These are phyloP conservation scores for Paecilomyces dactylethromorphus DNA, from an alignment of 2,329 filamentous ascomycete genomes.

Conservation along the genomic window DNA sequence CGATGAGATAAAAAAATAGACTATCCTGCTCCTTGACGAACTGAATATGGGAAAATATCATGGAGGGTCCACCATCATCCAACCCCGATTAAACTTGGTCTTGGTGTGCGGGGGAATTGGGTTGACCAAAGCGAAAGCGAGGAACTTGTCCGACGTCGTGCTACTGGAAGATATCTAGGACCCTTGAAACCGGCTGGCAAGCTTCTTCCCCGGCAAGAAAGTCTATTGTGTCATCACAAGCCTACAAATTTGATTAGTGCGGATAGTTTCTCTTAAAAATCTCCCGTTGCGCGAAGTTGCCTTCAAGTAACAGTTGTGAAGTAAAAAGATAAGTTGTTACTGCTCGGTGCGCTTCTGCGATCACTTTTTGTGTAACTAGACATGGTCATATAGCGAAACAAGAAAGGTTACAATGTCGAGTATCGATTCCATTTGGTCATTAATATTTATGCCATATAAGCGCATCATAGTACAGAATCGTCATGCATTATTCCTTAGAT, in stretches of 20 bases:
- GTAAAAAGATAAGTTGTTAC: too few relatives aligned
- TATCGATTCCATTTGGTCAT: neutral
- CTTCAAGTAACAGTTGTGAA: too few relatives aligned
- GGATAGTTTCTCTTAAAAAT: too few relatives aligned
- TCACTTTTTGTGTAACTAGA: too few relatives aligned
- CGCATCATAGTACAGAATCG: neutral
- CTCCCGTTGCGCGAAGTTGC: too few relatives aligned
- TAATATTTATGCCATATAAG: neutral
- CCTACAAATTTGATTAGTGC: neutral
- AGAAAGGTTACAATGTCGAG: neutral
- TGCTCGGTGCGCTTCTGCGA: too few relatives aligned
- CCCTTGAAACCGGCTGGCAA: neutral
- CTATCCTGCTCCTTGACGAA: constrained; percentile 28
- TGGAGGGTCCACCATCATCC: constrained; percentile 22
- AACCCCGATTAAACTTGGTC: constrained; percentile 23
- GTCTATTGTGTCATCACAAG: neutral
- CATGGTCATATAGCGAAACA: too few relatives aligned
- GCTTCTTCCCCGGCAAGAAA: neutral
- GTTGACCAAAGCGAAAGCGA: constrained; percentile 1
- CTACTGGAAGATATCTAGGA: neutral
- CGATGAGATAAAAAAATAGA: constrained; percentile 32
- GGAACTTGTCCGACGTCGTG: neutral
- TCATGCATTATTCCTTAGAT: neutral
- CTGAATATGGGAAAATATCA: constrained; percentile 19
- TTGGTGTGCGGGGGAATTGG: constrained; percentile 30